Base-by-base conservation (phyloP, 2,329 filamentous ascomycete species). In the Amesomyces nigricolor region DNA sequence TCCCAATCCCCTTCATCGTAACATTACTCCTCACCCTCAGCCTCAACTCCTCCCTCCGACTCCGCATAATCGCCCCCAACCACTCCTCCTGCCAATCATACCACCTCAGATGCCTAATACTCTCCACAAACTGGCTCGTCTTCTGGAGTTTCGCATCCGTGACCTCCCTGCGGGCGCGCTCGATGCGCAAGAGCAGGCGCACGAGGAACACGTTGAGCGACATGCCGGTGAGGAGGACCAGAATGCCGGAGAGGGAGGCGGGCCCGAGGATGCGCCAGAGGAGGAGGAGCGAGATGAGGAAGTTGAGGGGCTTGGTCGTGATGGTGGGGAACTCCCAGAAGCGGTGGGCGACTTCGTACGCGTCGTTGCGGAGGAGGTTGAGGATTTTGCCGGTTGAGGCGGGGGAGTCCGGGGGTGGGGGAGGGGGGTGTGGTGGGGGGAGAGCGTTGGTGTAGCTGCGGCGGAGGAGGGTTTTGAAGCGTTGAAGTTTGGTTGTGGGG, bases 341-440 rank as follows among this genome's bases (percentile, higher is more conserved):
- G 43, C 88, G 75, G 65, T 92, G 89, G 2, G 89, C 81, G 39
- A 92, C 82, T 66, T 91, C 87, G 65, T 92, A 94, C 0, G 87
- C 88, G 67, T 94, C 89, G 56, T 80, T 84, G 47, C 89, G 85
- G 76, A 95, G 88, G 2, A 96, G 72, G 64, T 95, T 96, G 58
- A 96, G 79, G 50, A 96, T 94, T 66, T 95, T 95, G 7, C 91
- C 91, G 71, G 91, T 92, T 0, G 88, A 90, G 0, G 91, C 89
- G 2, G 87, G 81, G 2, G 56, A 22, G 9, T 19, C 19, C 13
- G 14, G n/a, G 13, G 37, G 32, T 9, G 35, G 14, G 16, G 22
- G 5, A 11, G 29, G 9, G 29, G 40, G 30, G 16, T n/a, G 39
- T 29, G 32, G 42, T 26, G 26, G 5, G 7, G 16, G 80, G 19